Base-by-base conservation (phyloP, 495 filamentous ascomycete genomes). In the Neurospora sp. region DNA sequence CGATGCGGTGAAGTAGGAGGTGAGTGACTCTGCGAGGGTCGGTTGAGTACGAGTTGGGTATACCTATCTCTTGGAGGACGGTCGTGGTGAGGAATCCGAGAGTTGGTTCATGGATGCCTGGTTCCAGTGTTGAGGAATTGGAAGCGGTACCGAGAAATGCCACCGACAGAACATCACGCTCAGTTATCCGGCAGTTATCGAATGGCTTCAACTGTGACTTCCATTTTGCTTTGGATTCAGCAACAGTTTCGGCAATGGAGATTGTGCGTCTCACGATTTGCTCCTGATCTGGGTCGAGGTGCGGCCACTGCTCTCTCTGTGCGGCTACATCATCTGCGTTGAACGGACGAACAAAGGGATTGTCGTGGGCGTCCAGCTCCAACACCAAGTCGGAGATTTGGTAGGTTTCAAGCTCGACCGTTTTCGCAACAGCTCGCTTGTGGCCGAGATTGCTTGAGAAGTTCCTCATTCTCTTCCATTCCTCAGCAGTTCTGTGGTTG, bases 101-200 rank as follows among this genome's bases (percentile, higher is more conserved):
- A 16, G 0, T 14, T 9, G 53, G 53, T 65, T 65, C 27, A 1
- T 35, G 27, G 4, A 16, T 65, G 27, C 31, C 22, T 18, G 48
- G 12, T 27, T 5, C 22, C n/a, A 20, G 20, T 53, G 10, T 12
- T 53, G 46, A 37, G 35, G 5, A 5, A 37, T 37, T 16, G 20
- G 39, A 39, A 16, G 4, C 42, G 11, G 11, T 20, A 22, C 74
- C 70, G 27, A 76, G 31, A 10, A 81, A 73, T 27, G 74, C 68
- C 48, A 71, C 39, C 9, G 79, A 72, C 42, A 82, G 31, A 40
- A 82, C 46, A 70, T 82, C 81, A 9, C 73, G 74, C 61, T 80
- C 75, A n/a, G 72, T 72, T 22, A 80, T 73, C 35, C 75, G 48
- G 22, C 76, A 71, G 22, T 70, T 48, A n/a, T 77, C 20, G 59